Evolutionary conservation across 495 filamentous ascomycete species (phyloP).

Genomic region (Hypoxylon crocopeplum): DNA sequence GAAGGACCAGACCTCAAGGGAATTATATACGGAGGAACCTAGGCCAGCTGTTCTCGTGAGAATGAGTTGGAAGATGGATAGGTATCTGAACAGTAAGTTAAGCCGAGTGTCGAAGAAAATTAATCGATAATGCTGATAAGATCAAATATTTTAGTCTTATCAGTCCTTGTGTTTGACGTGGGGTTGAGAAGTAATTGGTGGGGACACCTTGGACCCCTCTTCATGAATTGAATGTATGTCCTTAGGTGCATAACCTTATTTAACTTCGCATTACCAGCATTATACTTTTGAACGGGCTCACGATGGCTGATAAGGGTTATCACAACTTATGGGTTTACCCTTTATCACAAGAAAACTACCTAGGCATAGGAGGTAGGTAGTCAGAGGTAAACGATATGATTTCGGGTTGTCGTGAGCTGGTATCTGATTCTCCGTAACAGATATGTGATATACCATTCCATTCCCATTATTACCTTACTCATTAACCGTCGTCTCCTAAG

Average conservation of each 20-base stretch:
- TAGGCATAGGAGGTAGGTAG: neutral
- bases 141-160: constrained; percentile 36
- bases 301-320: too few species aligned
- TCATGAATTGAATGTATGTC: too few species aligned
- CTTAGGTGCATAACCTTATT: too few species aligned
- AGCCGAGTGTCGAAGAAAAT: constrained; percentile 25
- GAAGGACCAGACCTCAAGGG: neutral
- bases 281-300: too few species aligned
- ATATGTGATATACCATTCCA: constrained; percentile 22
- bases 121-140: constrained; percentile 34
- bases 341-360: too few species aligned
- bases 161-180: constrained; percentile 19
- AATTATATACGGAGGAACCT: too few species aligned
- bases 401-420: constrained; percentile 22
- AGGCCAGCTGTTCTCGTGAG: too few species aligned
- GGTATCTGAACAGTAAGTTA: too few species aligned
- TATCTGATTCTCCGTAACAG: constrained; percentile 34
- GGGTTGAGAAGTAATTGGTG: constrained; percentile 2
- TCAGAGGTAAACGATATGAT: constrained; percentile 10
- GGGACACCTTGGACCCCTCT: too few species aligned
- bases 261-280: too few species aligned
- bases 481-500: constrained; percentile 19
- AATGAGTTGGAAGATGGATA: too few species aligned
- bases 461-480: constrained; percentile 20
- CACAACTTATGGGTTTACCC: too few species aligned